Percentiles rank a stretch among this genome's conserved stretches.
Evolutionary conservation across 2,329 filamentous ascomycete species (phyloP).

Genomic region (Alternaria gansuensis): DNA sequence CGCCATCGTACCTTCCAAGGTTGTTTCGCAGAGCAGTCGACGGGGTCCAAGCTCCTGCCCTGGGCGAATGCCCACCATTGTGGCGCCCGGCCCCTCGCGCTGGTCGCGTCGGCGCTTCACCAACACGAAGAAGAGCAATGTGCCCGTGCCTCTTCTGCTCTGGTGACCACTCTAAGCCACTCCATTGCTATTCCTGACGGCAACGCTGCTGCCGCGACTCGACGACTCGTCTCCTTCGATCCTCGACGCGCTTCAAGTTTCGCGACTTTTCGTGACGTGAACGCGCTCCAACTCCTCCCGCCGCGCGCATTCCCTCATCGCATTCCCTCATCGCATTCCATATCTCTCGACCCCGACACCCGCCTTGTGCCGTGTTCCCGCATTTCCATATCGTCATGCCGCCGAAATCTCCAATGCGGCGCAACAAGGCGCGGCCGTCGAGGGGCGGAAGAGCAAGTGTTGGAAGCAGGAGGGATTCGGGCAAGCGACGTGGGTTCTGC

Average conservation of each 20-base stretch:
- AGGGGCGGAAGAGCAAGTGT: slow-evolving; percentile 39
- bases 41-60: slow-evolving; percentile 20
- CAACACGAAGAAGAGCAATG: slow-evolving; percentile 25
- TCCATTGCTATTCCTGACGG: slow-evolving; percentile 15
- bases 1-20: not conserved
- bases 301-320: not conserved
- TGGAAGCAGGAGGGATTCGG: slow-evolving; percentile 30
- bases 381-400: slow-evolving; percentile 18
- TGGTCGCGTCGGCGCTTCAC: slow-evolving; percentile 15
- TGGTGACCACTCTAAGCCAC: slow-evolving; percentile 11
- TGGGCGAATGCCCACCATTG: slow-evolving; percentile 27
- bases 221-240: not conserved
- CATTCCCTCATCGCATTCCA: not conserved
- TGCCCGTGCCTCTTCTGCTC: slow-evolving; percentile 21
- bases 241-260: slow-evolving; percentile 21
- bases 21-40: not conserved
- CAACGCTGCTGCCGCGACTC: not conserved
- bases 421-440: slow-evolving; percentile 47
- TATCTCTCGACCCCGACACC: not conserved
- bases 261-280: slow-evolving; percentile 9
- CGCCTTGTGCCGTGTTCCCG: not conserved
- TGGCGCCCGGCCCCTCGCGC: slow-evolving; percentile 35
- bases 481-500: slow-evolving; percentile 33
- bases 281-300: slow-evolving; percentile 9
- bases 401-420: slow-evolving; percentile 39